These are phyloP conservation scores for Ogataea allantospora DNA, from an alignment of 805 yeast species.

Conservation along the genomic window DNA sequence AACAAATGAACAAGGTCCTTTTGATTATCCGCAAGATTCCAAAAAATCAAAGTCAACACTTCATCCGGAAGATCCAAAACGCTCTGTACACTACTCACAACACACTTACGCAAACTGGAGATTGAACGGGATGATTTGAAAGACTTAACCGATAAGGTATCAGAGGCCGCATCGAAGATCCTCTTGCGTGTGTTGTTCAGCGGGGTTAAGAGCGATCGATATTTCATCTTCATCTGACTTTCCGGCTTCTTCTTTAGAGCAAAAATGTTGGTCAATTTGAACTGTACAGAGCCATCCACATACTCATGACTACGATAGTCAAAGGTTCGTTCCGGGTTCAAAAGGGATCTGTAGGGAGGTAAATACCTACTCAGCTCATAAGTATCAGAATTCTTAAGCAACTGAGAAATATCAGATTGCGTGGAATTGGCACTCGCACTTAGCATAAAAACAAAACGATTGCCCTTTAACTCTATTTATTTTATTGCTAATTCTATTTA, in stretches of 20 bases:
- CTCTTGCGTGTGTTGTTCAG: slow-evolving; percentile 28
- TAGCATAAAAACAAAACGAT: slow-evolving; percentile 2
- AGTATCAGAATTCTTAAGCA: slow-evolving; percentile 6
- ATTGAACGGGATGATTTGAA: slow-evolving; percentile 31
- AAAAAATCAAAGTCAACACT: slow-evolving; percentile 39
- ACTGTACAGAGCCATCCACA: slow-evolving; percentile 26
- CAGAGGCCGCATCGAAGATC: slow-evolving; percentile 41
- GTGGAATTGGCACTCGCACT: not conserved
- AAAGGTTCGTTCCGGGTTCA: slow-evolving; percentile 47
- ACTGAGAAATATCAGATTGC: slow-evolving; percentile 1
- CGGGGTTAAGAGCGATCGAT: slow-evolving; percentile 43
- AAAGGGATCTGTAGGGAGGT: slow-evolving; percentile 53
- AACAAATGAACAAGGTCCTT: slow-evolving; percentile 43
- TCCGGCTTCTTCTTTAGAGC: slow-evolving; percentile 13
- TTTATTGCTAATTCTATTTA: not conserved
- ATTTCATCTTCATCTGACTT: slow-evolving; percentile 43
- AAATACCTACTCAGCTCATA: slow-evolving; percentile 33
- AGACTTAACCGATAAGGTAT: slow-evolving; percentile 40
- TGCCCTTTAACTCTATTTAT: not conserved
- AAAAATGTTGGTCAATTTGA: slow-evolving; percentile 16
- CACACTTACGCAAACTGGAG: slow-evolving; percentile 10
- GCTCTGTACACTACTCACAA: slow-evolving; percentile 10
- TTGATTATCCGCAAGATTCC: slow-evolving; percentile 36
- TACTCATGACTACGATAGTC: slow-evolving; percentile 49
- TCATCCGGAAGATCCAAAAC: slow-evolving; percentile 42